Conservation (phyloP, 108 stramenopile species). For the Craspedostauros australis region DNA sequence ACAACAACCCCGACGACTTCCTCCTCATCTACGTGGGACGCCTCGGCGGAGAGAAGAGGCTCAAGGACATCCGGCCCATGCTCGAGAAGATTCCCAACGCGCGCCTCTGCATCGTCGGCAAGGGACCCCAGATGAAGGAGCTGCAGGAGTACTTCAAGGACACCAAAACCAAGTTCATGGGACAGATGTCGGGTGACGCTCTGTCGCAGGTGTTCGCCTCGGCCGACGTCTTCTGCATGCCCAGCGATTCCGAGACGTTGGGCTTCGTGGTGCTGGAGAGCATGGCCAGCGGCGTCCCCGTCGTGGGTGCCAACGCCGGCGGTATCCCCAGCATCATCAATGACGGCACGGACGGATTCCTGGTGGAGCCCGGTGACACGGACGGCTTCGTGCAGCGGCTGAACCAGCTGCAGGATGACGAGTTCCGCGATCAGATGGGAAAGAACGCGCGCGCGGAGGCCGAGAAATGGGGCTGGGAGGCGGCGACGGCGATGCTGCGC, state of each 20-base stretch:
- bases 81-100: constrained; percentile 69
- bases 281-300: constrained; percentile 88
- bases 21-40: constrained; percentile 95
- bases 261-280: constrained; percentile 89
- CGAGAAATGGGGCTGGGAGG: constrained; percentile 87
- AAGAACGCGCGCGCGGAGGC: constrained; percentile 70
- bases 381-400: constrained; percentile 50
- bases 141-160: constrained; percentile 65
- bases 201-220: constrained; percentile 76
- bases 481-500: constrained; percentile 75
- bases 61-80: constrained; percentile 77
- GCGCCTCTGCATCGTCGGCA: constrained; percentile 63
- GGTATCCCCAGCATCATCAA: constrained; percentile 75
- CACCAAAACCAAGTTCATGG: constrained; percentile 68
- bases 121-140: constrained; percentile 60
- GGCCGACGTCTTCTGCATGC: constrained; percentile 87
- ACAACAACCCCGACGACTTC: constrained; percentile 82
- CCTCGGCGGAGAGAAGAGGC: constrained; percentile 89
- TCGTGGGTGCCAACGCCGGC: constrained; percentile 72
- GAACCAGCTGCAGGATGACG: constrained; percentile 41
- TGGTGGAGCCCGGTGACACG: constrained; percentile 53
- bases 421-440: constrained; percentile 56
- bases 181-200: constrained; percentile 61
- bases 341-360: constrained; percentile 64
- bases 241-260: constrained; percentile 82